Base-by-base conservation (phyloP, 129 eudicot species). In the Erigeron canadensis region DNA sequence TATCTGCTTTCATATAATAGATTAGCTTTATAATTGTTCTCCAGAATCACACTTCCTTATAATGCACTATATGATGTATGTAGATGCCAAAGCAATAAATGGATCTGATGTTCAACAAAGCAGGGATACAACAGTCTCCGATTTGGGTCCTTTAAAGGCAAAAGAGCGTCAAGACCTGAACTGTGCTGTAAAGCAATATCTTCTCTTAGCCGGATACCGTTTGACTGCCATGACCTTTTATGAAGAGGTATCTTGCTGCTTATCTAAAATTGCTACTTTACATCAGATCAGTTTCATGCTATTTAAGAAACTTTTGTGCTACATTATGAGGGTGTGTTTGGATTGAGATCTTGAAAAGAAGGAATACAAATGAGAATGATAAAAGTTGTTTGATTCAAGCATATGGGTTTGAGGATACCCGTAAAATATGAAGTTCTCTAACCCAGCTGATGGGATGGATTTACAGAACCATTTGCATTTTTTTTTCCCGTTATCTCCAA, bases 211-310 rank as follows among this genome's bases (percentile, higher is more conserved):
- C 53, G 99, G 99, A 70, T 95, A 95, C 10, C 99, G 99, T 63
- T 89, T 95, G 74, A 90, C 97, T 65, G 97, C 99, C 70, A 95
- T 95, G 99, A 95, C 97, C 57, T 95, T 95, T 77, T 90, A 85
- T 65, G 99, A 95, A 77, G 99, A 95, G 97, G 99, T 95, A 79
- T n/a, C 11, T 67, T 67, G 41, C n/a, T 70, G 56, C 46, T 46
- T 72, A 18, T 74, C 13, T 77, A 15, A 19, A 16, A 18, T 64
- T 17, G 39, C 15, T 21, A 65, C 47, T 41, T 73, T 46, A 57
- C 65, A 40, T 65, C 19, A 38, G 40, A 66, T 65, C 47, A 70
- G 41, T 44, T 56, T 64, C 54, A 75, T 43, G 19, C 37, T 51
- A 19, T 63, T 75, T 40, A 39, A 74, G 66, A 37, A 63, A 28